Conservation (phyloP, 2,329 filamentous ascomycete genomes). For the Talaromyces sp. region DNA sequence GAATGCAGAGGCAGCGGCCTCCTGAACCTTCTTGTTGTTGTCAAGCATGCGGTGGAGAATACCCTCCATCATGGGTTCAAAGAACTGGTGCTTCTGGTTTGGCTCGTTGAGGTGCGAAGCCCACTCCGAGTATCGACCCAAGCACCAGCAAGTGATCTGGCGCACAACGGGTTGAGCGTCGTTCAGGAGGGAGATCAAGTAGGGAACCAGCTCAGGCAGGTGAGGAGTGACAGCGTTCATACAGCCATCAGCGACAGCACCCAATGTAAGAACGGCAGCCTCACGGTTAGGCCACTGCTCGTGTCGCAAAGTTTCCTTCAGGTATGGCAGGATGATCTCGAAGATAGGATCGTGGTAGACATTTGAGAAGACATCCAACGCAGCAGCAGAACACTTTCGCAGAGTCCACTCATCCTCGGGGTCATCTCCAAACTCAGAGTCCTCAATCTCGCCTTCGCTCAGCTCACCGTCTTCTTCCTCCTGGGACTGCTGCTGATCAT, state of each 20-base stretch:
- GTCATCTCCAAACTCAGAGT: slow-evolving; percentile 71
- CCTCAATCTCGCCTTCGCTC: slow-evolving; percentile 83
- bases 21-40: slow-evolving; percentile 95
- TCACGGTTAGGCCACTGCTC: slow-evolving; percentile 89
- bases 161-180: slow-evolving; percentile 88
- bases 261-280: slow-evolving; percentile 89
- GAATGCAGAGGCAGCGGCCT: slow-evolving; percentile 93
- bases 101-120: slow-evolving; percentile 73
- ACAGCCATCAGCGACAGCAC: slow-evolving; percentile 93
- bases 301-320: slow-evolving; percentile 86
- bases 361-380: slow-evolving; percentile 88
- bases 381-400: slow-evolving; percentile 94
- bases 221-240: slow-evolving; percentile 88
- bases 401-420: slow-evolving; percentile 94
- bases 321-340: slow-evolving; percentile 85
- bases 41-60: slow-evolving; percentile 94
- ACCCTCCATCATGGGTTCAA: slow-evolving; percentile 96
- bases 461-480: slow-evolving; percentile 69
- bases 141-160: slow-evolving; percentile 97
- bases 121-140: slow-evolving; percentile 92
- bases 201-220: slow-evolving; percentile 85
- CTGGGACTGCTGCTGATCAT: slow-evolving; percentile 50
- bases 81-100: slow-evolving; percentile 72
- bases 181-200: slow-evolving; percentile 80
- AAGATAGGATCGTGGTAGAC: slow-evolving; percentile 90